phyloP scores from a whole-genome alignment of 1,284 basidiomycete species.

The Cryptococcus jaspeensis region DNA sequence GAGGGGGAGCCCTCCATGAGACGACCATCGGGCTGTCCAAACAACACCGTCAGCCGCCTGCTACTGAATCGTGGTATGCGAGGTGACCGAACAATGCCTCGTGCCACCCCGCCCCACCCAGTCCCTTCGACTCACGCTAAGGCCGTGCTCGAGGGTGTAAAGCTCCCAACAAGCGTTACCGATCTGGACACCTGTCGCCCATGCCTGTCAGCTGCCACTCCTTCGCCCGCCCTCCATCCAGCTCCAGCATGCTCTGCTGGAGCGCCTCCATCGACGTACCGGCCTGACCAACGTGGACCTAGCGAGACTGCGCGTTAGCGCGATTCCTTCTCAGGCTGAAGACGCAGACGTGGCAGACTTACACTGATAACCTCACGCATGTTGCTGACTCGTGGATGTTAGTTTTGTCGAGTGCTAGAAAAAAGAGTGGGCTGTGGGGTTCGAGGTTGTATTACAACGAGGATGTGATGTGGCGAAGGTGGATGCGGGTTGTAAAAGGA shows the following conservation, averaged over 20 bases:
- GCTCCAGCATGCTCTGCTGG: no score
- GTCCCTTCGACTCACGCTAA: slow-evolving; percentile 67
- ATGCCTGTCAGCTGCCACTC: not conserved
- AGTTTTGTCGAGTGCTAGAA: no score
- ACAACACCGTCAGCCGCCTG: not conserved
- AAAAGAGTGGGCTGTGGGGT: no score
- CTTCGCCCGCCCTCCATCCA: no score
- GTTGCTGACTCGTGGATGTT: no score
- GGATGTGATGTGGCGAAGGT: no score
- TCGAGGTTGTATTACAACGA: no score
- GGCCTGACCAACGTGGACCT: slow-evolving; percentile 54
- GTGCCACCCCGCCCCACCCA: not conserved
- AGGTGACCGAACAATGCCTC: no score
- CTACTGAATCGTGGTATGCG: no score
- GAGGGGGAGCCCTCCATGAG: slow-evolving; percentile 72
- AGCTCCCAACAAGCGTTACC: slow-evolving; percentile 98
- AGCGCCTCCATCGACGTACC: no score
- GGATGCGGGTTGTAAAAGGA: no score
- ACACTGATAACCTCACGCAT: slow-evolving; percentile 52
- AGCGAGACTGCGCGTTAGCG: not conserved
- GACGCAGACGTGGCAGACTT: slow-evolving; percentile 18
- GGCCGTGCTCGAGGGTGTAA: slow-evolving; percentile 97
- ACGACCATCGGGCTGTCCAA: slow-evolving; percentile 82
- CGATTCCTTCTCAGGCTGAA: no score
- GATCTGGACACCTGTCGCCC: slow-evolving; percentile 58